Conservation (phyloP, 768 basidiomycete species). For the Boletus rubescentipes region DNA sequence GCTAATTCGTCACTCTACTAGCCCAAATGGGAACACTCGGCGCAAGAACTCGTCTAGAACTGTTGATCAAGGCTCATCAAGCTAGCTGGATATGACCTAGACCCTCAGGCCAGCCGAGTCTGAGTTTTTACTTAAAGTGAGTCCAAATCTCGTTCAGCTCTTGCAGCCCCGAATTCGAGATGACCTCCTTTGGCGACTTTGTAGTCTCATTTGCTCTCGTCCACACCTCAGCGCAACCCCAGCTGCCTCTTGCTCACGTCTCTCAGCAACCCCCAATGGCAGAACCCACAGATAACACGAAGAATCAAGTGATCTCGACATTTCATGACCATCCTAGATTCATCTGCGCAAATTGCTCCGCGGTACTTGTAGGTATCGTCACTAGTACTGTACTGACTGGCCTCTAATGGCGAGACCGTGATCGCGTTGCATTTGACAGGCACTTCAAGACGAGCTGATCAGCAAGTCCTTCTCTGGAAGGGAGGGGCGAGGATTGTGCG, state of each 20-base stretch:
- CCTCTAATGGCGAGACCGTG: not conserved
- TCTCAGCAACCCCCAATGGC: constrained; percentile 11
- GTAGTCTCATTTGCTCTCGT: constrained; percentile 15
- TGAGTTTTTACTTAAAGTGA: not conserved
- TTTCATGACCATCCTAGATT: constrained; percentile 69
- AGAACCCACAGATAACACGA: constrained; percentile 42
- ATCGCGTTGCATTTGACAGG: constrained; percentile 37
- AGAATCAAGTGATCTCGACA: constrained; percentile 55
- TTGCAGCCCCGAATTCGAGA: not conserved
- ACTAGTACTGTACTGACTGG: not conserved
- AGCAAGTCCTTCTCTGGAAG: constrained; percentile 84
- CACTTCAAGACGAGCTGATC: constrained; percentile 80
- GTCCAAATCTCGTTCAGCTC: not conserved
- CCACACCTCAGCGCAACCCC: not conserved
- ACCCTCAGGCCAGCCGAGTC: too few relatives aligned
- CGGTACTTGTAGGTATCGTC: constrained; percentile 56
- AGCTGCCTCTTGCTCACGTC: not conserved
- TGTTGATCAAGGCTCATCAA: too few relatives aligned
- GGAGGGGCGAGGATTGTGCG: constrained; percentile 80
- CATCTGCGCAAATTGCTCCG: constrained; percentile 67
- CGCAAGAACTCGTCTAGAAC: not conserved
- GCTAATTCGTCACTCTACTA: not conserved
- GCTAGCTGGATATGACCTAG: not conserved
- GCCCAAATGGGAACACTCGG: constrained; percentile 16
- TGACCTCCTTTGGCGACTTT: constrained; percentile 25